Base-by-base conservation (phyloP, 2,329 filamentous ascomycete genomes). In the Apiospora sp. region DNA sequence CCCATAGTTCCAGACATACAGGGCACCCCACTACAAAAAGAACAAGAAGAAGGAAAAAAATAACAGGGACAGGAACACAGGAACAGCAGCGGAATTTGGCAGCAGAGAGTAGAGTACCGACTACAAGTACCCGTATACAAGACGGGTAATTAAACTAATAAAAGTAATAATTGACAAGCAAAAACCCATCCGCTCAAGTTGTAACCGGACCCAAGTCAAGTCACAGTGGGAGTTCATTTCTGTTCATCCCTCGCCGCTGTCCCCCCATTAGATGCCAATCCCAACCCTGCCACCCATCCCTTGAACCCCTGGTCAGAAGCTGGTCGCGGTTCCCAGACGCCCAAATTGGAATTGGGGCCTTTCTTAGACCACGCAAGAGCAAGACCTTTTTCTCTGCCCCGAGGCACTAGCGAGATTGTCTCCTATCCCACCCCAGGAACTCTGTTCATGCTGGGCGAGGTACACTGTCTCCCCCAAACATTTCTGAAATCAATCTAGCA, bases 391-490 rank as follows among this genome's bases (percentile, higher is more conserved):
- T 68, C 37, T 78, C 78, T 76, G 67, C 67, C 67, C 67, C 77
- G 78, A 77, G 76, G 78, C 78, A 76, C 82, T 84, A 84, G 82
- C 81, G 83, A 84, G 77, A 84, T 84, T 84, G 80, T 78, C 74
- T 74, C 78, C 78, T 71, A 68, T 64, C 69, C 72, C 71, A 71
- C 77, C 76, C 73, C 74, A 73, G 74, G 72, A 76, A 73, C 69
- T 76, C 73, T 75, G 76, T 79, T 77, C 77, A 81, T 82, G 75
- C 77, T 78, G 74, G 71, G 69, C 68, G 71, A 70, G 48, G 49
- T 70, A 46, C 41, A 12, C 27, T 22, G n/a, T 30, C 41, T 48
- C 24, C 67, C 61, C 72, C 68, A 73, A 69, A 77, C 76, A 75
- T 77, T 77, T 74, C 77, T 78, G 71, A 69, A 68, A 71, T 71